Conservation (phyloP, 352 stramenopile genomes). For the Phytophthora uliginosa region DNA sequence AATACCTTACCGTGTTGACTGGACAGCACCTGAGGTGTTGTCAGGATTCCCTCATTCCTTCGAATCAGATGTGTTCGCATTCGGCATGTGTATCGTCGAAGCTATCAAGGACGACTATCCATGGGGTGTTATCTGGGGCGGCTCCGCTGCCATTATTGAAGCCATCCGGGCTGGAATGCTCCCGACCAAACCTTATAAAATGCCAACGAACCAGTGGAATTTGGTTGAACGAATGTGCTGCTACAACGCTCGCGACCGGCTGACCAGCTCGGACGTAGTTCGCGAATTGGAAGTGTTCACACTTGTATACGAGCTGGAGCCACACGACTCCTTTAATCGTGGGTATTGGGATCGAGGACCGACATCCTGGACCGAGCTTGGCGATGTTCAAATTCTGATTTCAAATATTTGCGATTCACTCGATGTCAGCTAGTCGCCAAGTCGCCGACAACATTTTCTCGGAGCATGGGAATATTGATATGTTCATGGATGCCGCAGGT, state of each 20-base stretch:
- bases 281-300: slow-evolving; percentile 15
- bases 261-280: slow-evolving; percentile 5
- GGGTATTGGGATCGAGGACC: too few relatives aligned
- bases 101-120: background rate
- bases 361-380: too few relatives aligned
- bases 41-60: slow-evolving; percentile 12
- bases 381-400: too few relatives aligned
- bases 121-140: too few relatives aligned
- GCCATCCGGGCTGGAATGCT: slow-evolving; percentile 6
- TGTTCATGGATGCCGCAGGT: background rate
- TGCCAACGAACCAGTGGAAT: background rate
- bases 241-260: slow-evolving; percentile 1
- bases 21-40: slow-evolving; percentile 8
- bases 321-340: too few relatives aligned
- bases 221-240: slow-evolving; percentile 11
- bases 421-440: slow-evolving; percentile 2
- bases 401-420: too few relatives aligned
- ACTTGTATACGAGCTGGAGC: background rate
- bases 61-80: slow-evolving; percentile 10
- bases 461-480: background rate
- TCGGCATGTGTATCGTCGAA: slow-evolving; percentile 6
- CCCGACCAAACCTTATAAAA: background rate
- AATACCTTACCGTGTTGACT: too few relatives aligned
- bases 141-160: too few relatives aligned
- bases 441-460: slow-evolving; percentile 9